Percentiles rank a stretch among this genome's conserved stretches.
These are phyloP conservation scores for Fusarium foetens DNA, from an alignment of 2,329 filamentous ascomycete genomes.

Conservation along the genomic window DNA sequence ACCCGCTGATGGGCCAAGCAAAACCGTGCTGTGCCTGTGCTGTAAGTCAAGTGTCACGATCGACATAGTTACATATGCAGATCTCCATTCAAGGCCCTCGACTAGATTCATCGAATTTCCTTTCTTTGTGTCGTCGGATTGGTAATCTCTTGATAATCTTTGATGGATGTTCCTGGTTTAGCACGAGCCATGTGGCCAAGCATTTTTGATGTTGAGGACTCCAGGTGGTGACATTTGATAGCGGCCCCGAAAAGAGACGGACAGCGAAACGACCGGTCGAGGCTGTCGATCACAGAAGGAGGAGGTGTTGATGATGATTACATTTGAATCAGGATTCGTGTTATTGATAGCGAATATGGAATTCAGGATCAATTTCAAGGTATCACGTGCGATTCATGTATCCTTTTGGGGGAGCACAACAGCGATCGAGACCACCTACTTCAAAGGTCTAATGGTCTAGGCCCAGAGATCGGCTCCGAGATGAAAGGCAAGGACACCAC, in stretches of 20 bases:
- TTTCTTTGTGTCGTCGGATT: slow-evolving; percentile 21
- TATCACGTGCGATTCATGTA: slow-evolving; percentile 9
- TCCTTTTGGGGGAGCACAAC: not conserved
- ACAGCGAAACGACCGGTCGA: slow-evolving; percentile 18
- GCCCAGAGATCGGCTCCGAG: slow-evolving; percentile 18
- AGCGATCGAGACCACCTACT: slow-evolving; percentile 13
- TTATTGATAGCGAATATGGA: slow-evolving; percentile 11
- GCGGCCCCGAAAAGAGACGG: slow-evolving; percentile 7
- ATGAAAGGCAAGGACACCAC: slow-evolving; percentile 6
- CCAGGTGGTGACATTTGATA: slow-evolving; percentile 17
- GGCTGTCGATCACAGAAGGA: slow-evolving; percentile 29
- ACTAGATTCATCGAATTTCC: not conserved
- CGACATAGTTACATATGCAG: slow-evolving; percentile 10
- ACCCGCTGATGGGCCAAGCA: slow-evolving; percentile 18
- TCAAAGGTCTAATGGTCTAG: slow-evolving; percentile 7
- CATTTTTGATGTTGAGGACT: slow-evolving; percentile 10
- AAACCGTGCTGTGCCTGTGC: slow-evolving; percentile 14
- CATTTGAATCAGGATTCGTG: slow-evolving; percentile 5
- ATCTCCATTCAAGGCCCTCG: slow-evolving; percentile 3
- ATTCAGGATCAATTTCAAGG: not conserved
- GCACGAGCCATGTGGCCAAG: slow-evolving; percentile 38
- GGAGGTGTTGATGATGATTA: not conserved
- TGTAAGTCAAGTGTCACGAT: slow-evolving; percentile 14
- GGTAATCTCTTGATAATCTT: slow-evolving; percentile 4
- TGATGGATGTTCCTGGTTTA: slow-evolving; percentile 19